These are phyloP conservation scores for Sextonia rubra DNA, from an alignment of 164 flowering plant genomes.

Conservation along the genomic window DNA sequence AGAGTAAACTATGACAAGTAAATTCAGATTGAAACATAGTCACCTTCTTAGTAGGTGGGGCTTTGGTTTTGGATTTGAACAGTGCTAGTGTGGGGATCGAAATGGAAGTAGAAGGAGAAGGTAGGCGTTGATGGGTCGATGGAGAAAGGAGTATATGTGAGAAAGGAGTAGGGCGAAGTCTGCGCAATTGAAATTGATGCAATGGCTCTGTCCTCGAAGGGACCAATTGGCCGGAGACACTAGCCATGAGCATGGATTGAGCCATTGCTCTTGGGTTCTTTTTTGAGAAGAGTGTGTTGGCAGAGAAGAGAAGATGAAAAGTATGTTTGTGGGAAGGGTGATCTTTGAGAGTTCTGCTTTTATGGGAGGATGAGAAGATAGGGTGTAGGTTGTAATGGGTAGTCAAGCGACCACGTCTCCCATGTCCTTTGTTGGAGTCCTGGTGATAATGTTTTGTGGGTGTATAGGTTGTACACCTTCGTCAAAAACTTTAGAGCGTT, in stretches of 20 bases:
- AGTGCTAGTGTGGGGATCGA: slow-evolving; percentile 45
- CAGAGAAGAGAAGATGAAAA: background rate
- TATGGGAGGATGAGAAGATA: slow-evolving; percentile 24
- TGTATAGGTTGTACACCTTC: no score
- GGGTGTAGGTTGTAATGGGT: slow-evolving; percentile 17
- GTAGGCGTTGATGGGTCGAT: background rate
- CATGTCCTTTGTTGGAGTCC: background rate
- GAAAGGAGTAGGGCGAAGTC: slow-evolving; percentile 37
- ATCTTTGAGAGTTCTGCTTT: background rate
- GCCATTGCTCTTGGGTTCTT: slow-evolving; percentile 38
- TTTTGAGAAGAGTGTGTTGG: background rate
- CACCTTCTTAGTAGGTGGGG: slow-evolving; percentile 61
- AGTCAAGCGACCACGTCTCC: slow-evolving; percentile 13
- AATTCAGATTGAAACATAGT: background rate
- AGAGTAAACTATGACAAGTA: background rate
- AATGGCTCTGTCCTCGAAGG: slow-evolving; percentile 31
- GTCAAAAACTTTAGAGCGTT: no score
- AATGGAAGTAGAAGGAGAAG: slow-evolving; percentile 18
- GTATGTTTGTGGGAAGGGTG: background rate
- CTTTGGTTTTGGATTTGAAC: slow-evolving; percentile 86
- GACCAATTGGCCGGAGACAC: slow-evolving; percentile 28
- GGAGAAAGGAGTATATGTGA: slow-evolving; percentile 38
- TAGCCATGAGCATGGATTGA: slow-evolving; percentile 65
- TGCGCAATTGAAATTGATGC: slow-evolving; percentile 32
- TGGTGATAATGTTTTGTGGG: background rate